Evolutionary conservation across 164 flowering plant species (phyloP), one percentile per base, ranked within the genome.

Genomic region (Dillenia suffruticosa): DNA sequence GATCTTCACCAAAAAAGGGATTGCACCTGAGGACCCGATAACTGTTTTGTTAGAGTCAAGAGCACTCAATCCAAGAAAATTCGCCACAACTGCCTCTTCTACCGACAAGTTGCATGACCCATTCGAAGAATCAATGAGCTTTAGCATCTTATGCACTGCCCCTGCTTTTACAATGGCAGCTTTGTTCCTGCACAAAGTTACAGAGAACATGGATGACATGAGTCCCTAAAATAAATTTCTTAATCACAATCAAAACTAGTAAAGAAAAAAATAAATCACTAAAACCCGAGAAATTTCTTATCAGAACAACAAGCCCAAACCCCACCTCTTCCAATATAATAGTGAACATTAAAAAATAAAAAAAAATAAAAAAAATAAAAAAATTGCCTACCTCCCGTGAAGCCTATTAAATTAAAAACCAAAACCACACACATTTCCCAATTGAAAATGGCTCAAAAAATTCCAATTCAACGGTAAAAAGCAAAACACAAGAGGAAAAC

Each of bases 141-240:
- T 82, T 44, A 94, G 73, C 93, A 94, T 91, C 74, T 88, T 88
- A 70, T 94, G 96, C 47, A 94, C 77, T 40, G 87, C 92, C 22
- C 99, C 99, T 6, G 96, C 95, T 73, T 88, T 85, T 2, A 91
- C 96, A 72, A 94, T 89, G 63, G 99, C 99, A 8, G 90, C 95
- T 76, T 91, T 94, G 74, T 94, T 94, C 79, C 99, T 94, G 81
- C 59, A 66, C 65, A 63, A 70, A 24, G 46, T 8, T 24, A 51
- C 1, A 4, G 6, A 32, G 40, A 32, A 32, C 40, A 32, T 4
- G 40, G 40, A 32, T 32, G 4, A 32, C 40, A 32, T 32, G 40
- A 32, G 40, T 32, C 40, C 40, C 40, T 19, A 32, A 32, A 32
- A 32, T 32, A 32, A 32, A 32, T 6, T 4, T 32, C 40, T 32